A percentile compares a stretch with the other conserved stretches of the same genome.
These are phyloP conservation scores for Usnea hakonensis DNA, from an alignment of 495 filamentous ascomycete genomes.

Conservation along the genomic window DNA sequence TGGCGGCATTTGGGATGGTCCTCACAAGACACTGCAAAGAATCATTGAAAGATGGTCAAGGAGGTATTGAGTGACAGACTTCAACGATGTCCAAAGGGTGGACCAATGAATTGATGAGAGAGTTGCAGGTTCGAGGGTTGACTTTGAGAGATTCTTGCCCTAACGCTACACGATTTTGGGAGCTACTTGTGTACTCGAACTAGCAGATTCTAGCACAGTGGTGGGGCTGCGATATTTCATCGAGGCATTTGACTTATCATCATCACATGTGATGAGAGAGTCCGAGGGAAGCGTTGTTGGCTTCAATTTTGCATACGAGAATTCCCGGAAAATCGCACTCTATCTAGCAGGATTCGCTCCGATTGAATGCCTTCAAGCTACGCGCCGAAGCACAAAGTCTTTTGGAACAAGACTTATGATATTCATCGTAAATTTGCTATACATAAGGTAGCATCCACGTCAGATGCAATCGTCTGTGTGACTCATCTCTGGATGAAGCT, in stretches of 20 bases:
- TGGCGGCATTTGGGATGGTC: slow-evolving; percentile 50
- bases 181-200: background rate
- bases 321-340: background rate
- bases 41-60: background rate
- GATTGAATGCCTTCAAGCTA: background rate
- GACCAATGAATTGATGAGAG: background rate
- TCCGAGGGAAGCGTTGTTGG: background rate
- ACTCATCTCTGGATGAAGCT: too few species aligned
- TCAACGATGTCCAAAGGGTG: background rate
- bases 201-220: too few species aligned
- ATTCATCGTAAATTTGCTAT: background rate
- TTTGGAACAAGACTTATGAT: background rate
- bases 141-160: background rate
- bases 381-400: background rate
- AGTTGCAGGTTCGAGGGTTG: background rate
- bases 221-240: too few species aligned
- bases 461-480: background rate
- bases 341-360: too few species aligned
- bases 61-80: background rate
- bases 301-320: background rate
- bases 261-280: background rate
- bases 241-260: background rate
- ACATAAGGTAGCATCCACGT: background rate
- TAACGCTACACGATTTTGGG: slow-evolving; percentile 2
- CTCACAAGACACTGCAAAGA: background rate